phyloP scores from a whole-genome alignment of 2,329 filamentous ascomycete species.

The Fusarium sp. region DNA sequence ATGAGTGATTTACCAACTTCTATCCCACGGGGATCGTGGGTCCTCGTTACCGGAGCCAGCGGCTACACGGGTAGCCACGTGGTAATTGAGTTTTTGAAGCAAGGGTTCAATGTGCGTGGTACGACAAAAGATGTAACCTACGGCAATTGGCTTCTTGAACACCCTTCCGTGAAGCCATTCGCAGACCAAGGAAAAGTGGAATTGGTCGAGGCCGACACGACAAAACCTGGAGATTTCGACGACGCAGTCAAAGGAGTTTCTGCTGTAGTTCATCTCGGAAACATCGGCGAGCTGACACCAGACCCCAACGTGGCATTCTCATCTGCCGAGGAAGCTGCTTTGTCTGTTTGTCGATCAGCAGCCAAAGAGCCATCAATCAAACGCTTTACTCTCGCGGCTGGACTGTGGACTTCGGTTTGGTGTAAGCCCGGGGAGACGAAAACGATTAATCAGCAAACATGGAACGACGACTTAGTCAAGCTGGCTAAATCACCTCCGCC shows the following conservation, averaged over 20 bases:
- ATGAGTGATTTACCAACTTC: conserved; percentile 24
- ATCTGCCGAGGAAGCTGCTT: conserved; percentile 19
- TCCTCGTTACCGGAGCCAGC: conserved; percentile 39
- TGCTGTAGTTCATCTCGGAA: conserved; percentile 34
- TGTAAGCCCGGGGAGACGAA: conserved; percentile 7
- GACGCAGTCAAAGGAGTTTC: conserved; percentile 36
- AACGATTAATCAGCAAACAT: conserved; percentile 23
- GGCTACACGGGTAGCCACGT: conserved; percentile 39
- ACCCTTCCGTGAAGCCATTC: conserved; percentile 15
- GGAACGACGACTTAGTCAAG: conserved; percentile 32
- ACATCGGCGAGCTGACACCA: conserved; percentile 15
- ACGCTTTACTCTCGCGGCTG: conserved; percentile 34
- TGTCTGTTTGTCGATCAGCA: conserved; percentile 34
- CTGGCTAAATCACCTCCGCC: conserved; percentile 32
- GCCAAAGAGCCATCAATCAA: conserved; percentile 28
- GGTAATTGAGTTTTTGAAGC: conserved; percentile 32
- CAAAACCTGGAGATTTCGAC: conserved; percentile 28
- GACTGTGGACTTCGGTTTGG: conserved; percentile 30
- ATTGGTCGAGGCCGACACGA: conserved; percentile 33
- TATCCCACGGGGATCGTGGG: conserved; percentile 37
- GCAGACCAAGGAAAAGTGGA: conserved; percentile 21
- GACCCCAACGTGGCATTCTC: conserved; percentile 33
- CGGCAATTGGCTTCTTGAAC: conserved; percentile 33
- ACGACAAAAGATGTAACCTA: conserved; percentile 30
- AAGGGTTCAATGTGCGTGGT: conserved; percentile 37